phyloP scores from a whole-genome alignment of 306 rosid species.

The Sphenostylis stenocarpa region DNA sequence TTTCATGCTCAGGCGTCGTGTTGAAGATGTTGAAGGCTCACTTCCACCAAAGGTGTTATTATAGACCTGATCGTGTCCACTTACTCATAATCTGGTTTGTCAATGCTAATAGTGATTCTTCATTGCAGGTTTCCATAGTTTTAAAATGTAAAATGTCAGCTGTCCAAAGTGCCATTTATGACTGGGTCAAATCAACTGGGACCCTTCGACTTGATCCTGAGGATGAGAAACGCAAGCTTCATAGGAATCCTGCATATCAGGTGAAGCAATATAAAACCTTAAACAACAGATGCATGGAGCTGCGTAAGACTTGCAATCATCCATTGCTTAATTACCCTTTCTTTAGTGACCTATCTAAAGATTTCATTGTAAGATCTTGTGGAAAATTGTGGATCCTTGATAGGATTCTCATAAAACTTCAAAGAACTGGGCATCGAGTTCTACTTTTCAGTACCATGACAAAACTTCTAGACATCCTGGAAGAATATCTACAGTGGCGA shows the following conservation, averaged over 20 bases:
- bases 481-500: conserved; percentile 97
- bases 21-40: conserved; percentile 98
- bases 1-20: conserved; percentile 99
- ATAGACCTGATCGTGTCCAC: conserved; percentile 20
- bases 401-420: conserved; percentile 90
- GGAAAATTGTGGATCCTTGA: conserved; percentile 98
- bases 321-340: conserved; percentile 93
- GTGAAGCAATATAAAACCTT: conserved; percentile 83
- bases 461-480: conserved; percentile 92
- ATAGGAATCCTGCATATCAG: conserved; percentile 74
- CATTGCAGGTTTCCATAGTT: conserved; percentile 85
- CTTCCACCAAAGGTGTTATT: conserved; percentile 86
- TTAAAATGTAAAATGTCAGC: conserved; percentile 92
- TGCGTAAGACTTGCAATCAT: conserved; percentile 96
- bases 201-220: conserved; percentile 99
- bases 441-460: conserved; percentile 99
- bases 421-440: conserved; percentile 93
- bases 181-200: conserved; percentile 97
- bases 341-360: conserved; percentile 84
- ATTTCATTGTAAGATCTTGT: conserved; percentile 84
- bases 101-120: conserved; percentile 33
- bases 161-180: conserved; percentile 90
- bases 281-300: conserved; percentile 98
- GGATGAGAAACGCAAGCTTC: conserved; percentile 78
- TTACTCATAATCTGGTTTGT: conserved; percentile 27